Evolutionary conservation across 371 early-diverging fungal species (phyloP), one percentile per base, ranked within the genome.

Genomic region (Rhizopus arrhizus): DNA sequence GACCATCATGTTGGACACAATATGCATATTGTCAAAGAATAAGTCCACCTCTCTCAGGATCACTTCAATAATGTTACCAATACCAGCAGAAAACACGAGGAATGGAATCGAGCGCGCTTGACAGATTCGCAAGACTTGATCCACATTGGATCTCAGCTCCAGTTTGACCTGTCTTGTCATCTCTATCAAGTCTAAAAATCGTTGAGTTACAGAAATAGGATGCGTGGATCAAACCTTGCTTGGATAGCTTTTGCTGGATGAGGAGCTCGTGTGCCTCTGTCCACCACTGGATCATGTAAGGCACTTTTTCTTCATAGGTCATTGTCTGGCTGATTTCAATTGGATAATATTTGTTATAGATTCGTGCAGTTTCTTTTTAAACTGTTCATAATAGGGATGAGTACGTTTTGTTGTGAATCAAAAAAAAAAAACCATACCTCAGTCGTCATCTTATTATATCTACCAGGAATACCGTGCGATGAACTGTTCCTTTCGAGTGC

Each of bases 201-300:
- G 35, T 32, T 12, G 36, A n/a, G 13, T 13, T 7, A 10, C 9
- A 11, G 3, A 5, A 10, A 2, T 33, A 6, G 12, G 7, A 12
- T 49, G 52, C 28, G 60, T 73, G 75, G 22, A 22, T 22, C 22
- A 22, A 22, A 22, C 79, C 79, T 50, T 78, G 56, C 46, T 74
- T 73, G 0, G 74, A 77, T 22, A 91, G 46, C 1, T 75, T 69
- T 61, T 86, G 76, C 0, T 56, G 66, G 34, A 85, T 61, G 7
- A 89, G 65, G n/a, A 67, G 56, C 8, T 70, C 66, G 52, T 92
- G 89, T n/a, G 85, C 80, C 54, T 76, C 70, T 7, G 66, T 29
- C 90, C 90, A 91, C 92, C 92, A 92, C 35, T 83, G 82, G 13
- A 81, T 69, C 91, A 92, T 92, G 13, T 81, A 81, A 11, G 79